Evolutionary conservation across 768 basidiomycete genomes (phyloP).

Genomic region (Amanita inopinata): DNA sequence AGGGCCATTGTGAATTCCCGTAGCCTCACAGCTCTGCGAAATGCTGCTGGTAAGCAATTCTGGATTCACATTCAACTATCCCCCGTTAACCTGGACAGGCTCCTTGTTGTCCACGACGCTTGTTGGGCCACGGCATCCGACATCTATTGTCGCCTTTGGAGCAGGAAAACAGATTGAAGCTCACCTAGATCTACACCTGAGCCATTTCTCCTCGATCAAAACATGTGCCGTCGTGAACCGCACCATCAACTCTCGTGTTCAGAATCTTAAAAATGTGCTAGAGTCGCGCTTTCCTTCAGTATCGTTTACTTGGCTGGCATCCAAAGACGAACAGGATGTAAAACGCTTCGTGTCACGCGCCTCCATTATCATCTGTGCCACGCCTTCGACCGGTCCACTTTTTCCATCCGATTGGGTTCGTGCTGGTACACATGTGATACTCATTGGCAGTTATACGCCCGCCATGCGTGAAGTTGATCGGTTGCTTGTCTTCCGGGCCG

Average conservation of each 20-base stretch:
- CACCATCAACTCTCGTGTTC: conserved; percentile 37
- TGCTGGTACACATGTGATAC: conserved; percentile 56
- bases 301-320: conserved; percentile 14
- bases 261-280: conserved; percentile 21
- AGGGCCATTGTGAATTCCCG: conserved; percentile 74
- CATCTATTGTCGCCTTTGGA: conserved; percentile 52
- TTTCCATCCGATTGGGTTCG: conserved; percentile 60
- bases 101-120: conserved; percentile 59
- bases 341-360: conserved; percentile 27
- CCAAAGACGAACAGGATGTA: conserved; percentile 12
- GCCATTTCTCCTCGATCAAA: conserved; percentile 42
- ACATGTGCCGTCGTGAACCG: conserved; percentile 58
- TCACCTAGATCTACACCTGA: conserved; percentile 54
- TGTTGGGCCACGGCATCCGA: conserved; percentile 32
- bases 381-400: conserved; percentile 58
- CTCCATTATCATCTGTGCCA: conserved; percentile 67
- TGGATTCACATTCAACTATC: background rate
- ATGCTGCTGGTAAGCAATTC: conserved; percentile 55
- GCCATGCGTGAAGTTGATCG: conserved; percentile 70
- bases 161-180: conserved; percentile 62
- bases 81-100: conserved; percentile 28
- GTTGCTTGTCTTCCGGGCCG: conserved; percentile 44
- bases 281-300: conserved; percentile 18
- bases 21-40: conserved; percentile 69
- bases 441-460: conserved; percentile 78